Conservation (phyloP, 2,329 filamentous ascomycete species). For the Ophiostoma himal-ulmi region DNA sequence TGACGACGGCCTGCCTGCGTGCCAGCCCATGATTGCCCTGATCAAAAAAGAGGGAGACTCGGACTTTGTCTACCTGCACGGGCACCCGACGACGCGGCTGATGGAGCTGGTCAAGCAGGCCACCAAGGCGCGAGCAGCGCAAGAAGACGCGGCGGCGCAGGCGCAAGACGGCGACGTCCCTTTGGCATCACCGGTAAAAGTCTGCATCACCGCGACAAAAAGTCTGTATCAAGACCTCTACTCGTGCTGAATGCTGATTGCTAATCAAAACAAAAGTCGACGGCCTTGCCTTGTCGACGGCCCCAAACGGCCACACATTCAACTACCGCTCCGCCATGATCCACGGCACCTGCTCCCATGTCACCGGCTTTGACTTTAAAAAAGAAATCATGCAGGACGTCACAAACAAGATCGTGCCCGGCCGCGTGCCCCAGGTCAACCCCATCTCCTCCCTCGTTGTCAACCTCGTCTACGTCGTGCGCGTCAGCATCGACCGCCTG, state of each 20-base stretch:
- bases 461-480: slow-evolving; percentile 24
- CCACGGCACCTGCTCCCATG: slow-evolving; percentile 24
- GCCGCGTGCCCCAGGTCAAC: slow-evolving; percentile 24
- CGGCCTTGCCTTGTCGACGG: slow-evolving; percentile 24
- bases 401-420: slow-evolving; percentile 24
- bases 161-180: background rate
- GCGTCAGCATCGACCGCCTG: slow-evolving; percentile 23
- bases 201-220: slow-evolving; percentile 26
- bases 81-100: slow-evolving; percentile 24
- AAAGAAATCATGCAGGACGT: slow-evolving; percentile 22
- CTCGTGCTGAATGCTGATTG: background rate
- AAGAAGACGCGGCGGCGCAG: background rate
- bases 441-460: slow-evolving; percentile 24
- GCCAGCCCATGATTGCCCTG: slow-evolving; percentile 26
- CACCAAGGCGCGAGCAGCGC: slow-evolving; percentile 16
- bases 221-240: background rate
- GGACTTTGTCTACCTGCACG: slow-evolving; percentile 24
- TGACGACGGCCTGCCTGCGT: slow-evolving; percentile 23
- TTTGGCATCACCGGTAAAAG: slow-evolving; percentile 18
- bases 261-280: slow-evolving; percentile 18
- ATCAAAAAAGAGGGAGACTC: slow-evolving; percentile 19
- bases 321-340: slow-evolving; percentile 26
- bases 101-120: slow-evolving; percentile 25
- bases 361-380: slow-evolving; percentile 17
- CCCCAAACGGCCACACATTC: slow-evolving; percentile 26